These are phyloP conservation scores for Chlamydomonas reinhardtii DNA, from an alignment of 163 green algal species.

Conservation along the genomic window DNA sequence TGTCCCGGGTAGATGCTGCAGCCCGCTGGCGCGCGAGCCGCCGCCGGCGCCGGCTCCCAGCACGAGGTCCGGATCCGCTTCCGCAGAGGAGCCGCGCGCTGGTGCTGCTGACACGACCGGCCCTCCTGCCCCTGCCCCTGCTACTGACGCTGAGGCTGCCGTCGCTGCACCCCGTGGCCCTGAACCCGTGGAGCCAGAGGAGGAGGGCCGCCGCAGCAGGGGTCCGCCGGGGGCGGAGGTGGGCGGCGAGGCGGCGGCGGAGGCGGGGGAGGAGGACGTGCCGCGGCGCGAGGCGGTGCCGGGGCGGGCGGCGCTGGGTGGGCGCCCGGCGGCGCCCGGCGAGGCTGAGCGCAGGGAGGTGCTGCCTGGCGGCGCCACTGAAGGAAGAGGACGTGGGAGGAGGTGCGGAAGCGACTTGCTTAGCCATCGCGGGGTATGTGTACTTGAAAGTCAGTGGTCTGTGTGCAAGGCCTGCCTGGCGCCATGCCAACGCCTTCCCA, in stretches of 20 bases:
- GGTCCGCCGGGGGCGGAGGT: not conserved
- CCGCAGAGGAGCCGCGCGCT: not conserved
- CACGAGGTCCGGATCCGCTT: not conserved
- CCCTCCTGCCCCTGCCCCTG: not conserved
- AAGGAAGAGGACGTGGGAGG: not conserved
- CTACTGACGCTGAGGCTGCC: not conserved
- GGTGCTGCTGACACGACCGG: not conserved
- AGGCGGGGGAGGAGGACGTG: not conserved
- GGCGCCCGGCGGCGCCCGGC: not conserved
- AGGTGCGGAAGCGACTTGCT: too few relatives aligned
- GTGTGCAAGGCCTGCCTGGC: too few relatives aligned
- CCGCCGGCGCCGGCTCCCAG: too few relatives aligned
- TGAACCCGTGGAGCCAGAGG: not conserved
- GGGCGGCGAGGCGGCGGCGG: slow-evolving; percentile 9
- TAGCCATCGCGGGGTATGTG: too few relatives aligned
- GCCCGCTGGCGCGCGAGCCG: not conserved
- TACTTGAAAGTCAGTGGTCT: too few relatives aligned
- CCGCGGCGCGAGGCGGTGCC: slow-evolving; percentile 3
- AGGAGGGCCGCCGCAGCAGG: not conserved
- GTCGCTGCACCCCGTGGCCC: too few relatives aligned
- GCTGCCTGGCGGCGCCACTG: not conserved
- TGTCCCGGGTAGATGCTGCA: not conserved
- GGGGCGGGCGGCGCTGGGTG: not conserved
- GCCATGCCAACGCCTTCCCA: too few relatives aligned
- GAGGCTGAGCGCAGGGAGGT: not conserved